Conservation (phyloP, 2,329 filamentous ascomycete genomes). For the Diaporthe destruens region DNA sequence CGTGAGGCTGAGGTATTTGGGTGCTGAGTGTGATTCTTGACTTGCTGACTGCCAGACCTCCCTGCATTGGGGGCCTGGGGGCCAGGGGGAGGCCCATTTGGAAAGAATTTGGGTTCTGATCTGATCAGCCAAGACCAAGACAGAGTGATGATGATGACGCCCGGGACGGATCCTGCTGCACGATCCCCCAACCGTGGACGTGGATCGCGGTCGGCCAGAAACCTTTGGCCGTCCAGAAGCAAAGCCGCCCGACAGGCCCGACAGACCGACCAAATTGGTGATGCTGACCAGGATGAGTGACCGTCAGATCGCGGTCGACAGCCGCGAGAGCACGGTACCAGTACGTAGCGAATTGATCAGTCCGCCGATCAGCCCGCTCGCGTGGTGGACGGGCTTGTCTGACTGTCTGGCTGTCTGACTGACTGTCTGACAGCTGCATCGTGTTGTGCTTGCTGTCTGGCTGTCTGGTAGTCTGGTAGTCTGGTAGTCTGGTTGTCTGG, state of each 20-base stretch:
- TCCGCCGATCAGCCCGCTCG: conserved; percentile 3
- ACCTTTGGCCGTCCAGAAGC: conserved; percentile 13
- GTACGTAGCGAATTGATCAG: not conserved
- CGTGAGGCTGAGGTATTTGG: conserved; percentile 25
- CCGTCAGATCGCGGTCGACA: conserved; percentile 25
- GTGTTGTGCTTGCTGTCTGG: not conserved
- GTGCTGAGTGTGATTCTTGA: conserved; percentile 25
- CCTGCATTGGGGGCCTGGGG: not conserved
- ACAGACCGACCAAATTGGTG: conserved; percentile 2
- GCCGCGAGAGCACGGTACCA: conserved; percentile 17
- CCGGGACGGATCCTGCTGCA: conserved; percentile 14
- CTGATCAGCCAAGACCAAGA: conserved; percentile 19
- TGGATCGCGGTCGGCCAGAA: not conserved
- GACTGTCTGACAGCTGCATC: conserved; percentile 8
- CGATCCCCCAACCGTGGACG: not conserved
- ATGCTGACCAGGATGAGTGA: conserved; percentile 13
- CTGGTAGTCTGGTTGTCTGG: not conserved
- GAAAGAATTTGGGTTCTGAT: conserved; percentile 29
- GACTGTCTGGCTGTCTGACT: conserved; percentile 1
- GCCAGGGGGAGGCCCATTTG: not conserved
- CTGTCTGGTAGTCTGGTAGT: no score
- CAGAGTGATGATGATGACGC: conserved; percentile 8
- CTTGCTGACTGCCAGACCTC: conserved; percentile 7
- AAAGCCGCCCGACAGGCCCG: conserved; percentile 6
- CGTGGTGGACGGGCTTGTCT: conserved; percentile 22